Base-by-base conservation (phyloP, 1,284 basidiomycete genomes). In the Moesziomyces parantarcticus region DNA sequence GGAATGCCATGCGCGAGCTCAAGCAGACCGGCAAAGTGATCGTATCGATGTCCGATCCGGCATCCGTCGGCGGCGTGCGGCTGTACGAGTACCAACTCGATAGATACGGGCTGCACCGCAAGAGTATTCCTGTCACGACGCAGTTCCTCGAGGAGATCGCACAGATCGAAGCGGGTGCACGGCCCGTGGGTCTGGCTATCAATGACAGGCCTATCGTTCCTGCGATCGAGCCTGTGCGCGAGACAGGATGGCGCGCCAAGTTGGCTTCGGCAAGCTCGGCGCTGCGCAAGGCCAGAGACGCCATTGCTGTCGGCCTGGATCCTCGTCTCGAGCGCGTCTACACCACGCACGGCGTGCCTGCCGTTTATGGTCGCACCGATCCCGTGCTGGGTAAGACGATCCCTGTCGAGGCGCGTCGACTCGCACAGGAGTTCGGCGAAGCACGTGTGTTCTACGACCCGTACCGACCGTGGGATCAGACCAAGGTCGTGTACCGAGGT, bases 391-490 rank as follows among this genome's bases (percentile, higher is more conserved):
- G 34, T 3, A 22, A 22, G 26, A 45, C 34, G 23, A 52, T 57
- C 25, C 50, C 60, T 0, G 3, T 16, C 9, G 29, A 48, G 26
- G 60, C 60, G 11, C 43, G 60, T 10, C 18, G 46, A 3, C 23
- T 49, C 6, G 60, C 60, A 0, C 54, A 57, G 14, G 13, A 43
- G 18, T n/a, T n/a, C 0, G 60, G 60, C 13, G 23, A 52, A 20
- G 60, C 26, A 1, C 48, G 21, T 10, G 18, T 63, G 10, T 63
- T 63, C n/a, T 48, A 44, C 50, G 40, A 63, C 25, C 45, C 39
- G 0, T 16, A 43, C 40, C 5, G 32, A 1, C 53, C 60, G 16
- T 7, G 34, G 6, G 13, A 36, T 5, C 60, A 57, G 34, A 18
- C 47, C 1, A 43, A 49, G 1, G 8, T 47, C 9, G 41, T 25